phyloP scores from a whole-genome alignment of 1,139 yeast species.

The Geotrichum carabidarum region DNA sequence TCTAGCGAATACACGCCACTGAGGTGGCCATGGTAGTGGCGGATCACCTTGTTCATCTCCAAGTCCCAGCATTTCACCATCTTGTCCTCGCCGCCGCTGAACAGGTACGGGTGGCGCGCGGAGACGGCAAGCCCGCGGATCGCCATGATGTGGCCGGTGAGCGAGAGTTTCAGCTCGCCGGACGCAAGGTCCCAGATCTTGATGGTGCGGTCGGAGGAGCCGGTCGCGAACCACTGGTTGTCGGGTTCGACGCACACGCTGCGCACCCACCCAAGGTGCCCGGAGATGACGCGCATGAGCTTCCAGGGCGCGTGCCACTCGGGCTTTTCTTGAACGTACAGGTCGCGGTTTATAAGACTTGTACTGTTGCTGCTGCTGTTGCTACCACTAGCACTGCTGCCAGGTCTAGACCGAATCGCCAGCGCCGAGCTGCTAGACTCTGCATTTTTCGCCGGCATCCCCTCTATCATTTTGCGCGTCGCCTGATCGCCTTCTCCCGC shows the following conservation, averaged over 20 bases:
- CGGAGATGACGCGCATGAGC: constrained; percentile 68
- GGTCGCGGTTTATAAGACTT: constrained; percentile 15
- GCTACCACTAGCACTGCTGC: background rate
- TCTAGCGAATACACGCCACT: constrained; percentile 83
- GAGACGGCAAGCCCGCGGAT: constrained; percentile 76
- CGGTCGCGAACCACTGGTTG: constrained; percentile 88
- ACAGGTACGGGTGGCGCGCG: constrained; percentile 74
- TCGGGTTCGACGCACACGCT: constrained; percentile 77
- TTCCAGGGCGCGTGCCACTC: constrained; percentile 64
- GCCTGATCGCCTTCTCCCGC: constrained; percentile 9
- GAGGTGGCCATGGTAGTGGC: constrained; percentile 91
- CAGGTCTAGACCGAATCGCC: constrained; percentile 12
- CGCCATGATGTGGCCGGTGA: constrained; percentile 89
- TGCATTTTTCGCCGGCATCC: constrained; percentile 19
- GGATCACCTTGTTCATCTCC: constrained; percentile 72
- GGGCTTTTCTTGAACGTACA: constrained; percentile 34
- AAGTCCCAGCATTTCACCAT: constrained; percentile 96
- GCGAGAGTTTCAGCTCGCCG: constrained; percentile 62
- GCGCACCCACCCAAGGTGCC: constrained; percentile 92
- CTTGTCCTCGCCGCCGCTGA: constrained; percentile 91
- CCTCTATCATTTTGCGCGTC: constrained; percentile 23
- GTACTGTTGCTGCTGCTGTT: background rate
- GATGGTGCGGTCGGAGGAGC: constrained; percentile 81
- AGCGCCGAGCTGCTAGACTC: constrained; percentile 22
- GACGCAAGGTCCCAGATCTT: constrained; percentile 87